Evolutionary conservation across 176 grass and related monocot species (phyloP).

Genomic region (Metroxylon sagu): DNA sequence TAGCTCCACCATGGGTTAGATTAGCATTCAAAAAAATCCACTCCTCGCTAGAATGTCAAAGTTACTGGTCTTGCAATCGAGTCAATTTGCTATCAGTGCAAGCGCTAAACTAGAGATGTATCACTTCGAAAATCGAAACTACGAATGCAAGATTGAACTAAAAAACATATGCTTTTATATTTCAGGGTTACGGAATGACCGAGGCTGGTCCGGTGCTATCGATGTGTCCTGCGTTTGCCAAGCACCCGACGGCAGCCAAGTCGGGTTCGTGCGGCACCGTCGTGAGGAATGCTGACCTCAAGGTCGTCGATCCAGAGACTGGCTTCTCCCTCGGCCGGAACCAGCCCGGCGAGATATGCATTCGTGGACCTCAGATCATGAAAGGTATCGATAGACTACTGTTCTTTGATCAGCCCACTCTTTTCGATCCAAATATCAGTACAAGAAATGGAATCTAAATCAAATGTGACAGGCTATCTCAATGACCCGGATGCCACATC

Average conservation of each 20-base stretch:
- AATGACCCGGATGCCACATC: slow-evolving; percentile 67
- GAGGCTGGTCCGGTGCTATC: slow-evolving; percentile 92
- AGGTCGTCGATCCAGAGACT: slow-evolving; percentile 75
- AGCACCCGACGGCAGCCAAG: slow-evolving; percentile 55
- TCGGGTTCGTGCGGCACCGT: slow-evolving; percentile 79
- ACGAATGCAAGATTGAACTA: too few relatives aligned
- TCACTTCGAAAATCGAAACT: too few relatives aligned
- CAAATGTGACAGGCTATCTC: slow-evolving; percentile 48
- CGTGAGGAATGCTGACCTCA: slow-evolving; percentile 82
- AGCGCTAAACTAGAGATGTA: too few relatives aligned
- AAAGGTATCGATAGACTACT: slow-evolving; percentile 32
- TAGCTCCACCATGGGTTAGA: too few relatives aligned
- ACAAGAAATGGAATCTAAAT: too few relatives aligned
- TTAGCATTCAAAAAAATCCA: too few relatives aligned
- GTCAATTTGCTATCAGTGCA: too few relatives aligned
- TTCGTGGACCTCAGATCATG: slow-evolving; percentile 95
- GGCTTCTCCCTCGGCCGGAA: slow-evolving; percentile 60
- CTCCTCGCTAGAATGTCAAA: too few relatives aligned
- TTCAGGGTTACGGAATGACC: slow-evolving; percentile 91
- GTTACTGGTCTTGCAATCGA: too few relatives aligned
- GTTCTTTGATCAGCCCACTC: too few relatives aligned
- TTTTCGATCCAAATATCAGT: too few relatives aligned
- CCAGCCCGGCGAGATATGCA: slow-evolving; percentile 85
- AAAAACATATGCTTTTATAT: neutral
- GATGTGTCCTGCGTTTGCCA: slow-evolving; percentile 86